Conservation (phyloP, 495 filamentous ascomycete species). For the Tuber aestivum region DNA sequence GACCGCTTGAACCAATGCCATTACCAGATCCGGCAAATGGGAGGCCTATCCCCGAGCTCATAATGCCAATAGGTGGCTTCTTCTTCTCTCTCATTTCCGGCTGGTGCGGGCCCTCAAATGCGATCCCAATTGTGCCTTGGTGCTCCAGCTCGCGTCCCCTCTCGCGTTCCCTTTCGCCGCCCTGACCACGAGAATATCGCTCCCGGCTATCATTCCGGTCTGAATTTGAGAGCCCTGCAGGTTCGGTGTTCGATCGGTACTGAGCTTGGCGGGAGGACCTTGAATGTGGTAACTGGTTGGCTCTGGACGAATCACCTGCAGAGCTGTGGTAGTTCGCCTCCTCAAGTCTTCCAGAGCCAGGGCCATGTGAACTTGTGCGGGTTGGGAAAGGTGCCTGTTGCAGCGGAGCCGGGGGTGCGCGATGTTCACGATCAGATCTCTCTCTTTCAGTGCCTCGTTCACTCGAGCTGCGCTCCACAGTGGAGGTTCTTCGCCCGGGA, state of each 20-base stretch:
- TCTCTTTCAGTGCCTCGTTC: constrained; percentile 27
- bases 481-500: constrained; percentile 25
- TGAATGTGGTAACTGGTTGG: constrained; percentile 9
- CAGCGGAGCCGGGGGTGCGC: constrained; percentile 9
- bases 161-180: constrained; percentile 16
- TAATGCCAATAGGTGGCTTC: constrained; percentile 28
- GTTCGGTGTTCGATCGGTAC: neutral
- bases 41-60: constrained; percentile 23
- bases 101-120: constrained; percentile 27
- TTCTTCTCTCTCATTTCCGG: constrained; percentile 38
- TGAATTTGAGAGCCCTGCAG: constrained; percentile 1
- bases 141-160: constrained; percentile 20
- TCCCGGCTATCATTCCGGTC: constrained; percentile 22
- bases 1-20: neutral
- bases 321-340: constrained; percentile 10
- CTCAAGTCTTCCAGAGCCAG: constrained; percentile 1
- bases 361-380: constrained; percentile 26
- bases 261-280: constrained; percentile 15
- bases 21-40: constrained; percentile 7
- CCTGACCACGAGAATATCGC: constrained; percentile 15
- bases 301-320: constrained; percentile 10
- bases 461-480: constrained; percentile 20
- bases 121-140: constrained; percentile 39
- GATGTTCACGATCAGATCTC: constrained; percentile 22
- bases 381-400: constrained; percentile 16